These are phyloP conservation scores for Poronia punctata DNA, from an alignment of 495 filamentous ascomycete species.

Conservation along the genomic window DNA sequence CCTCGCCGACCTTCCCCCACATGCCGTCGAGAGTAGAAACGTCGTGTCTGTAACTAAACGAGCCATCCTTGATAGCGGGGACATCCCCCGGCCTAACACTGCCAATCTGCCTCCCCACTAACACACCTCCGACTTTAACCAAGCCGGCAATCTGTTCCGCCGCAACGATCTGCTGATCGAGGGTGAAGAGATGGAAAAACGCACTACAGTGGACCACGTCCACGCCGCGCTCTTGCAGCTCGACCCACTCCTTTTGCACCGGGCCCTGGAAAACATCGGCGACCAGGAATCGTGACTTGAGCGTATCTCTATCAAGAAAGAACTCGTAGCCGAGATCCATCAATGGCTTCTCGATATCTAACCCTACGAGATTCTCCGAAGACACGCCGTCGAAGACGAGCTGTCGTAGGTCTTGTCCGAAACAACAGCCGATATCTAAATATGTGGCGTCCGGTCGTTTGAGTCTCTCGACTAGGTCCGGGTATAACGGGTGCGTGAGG, in stretches of 20 bases:
- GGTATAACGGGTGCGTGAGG: conserved; percentile 12
- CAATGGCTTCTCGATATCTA: conserved; percentile 41
- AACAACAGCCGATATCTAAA: conserved; percentile 42
- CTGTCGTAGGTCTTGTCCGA: conserved; percentile 41
- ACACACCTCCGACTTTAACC: conserved; percentile 32
- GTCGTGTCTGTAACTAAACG: conserved; percentile 43
- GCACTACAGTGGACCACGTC: conserved; percentile 47
- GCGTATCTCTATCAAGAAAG: conserved; percentile 39
- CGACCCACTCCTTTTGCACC: conserved; percentile 25
- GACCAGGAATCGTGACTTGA: conserved; percentile 41
- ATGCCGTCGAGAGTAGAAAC: conserved; percentile 35
- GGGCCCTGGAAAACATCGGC: conserved; percentile 45
- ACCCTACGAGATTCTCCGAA: conserved; percentile 32
- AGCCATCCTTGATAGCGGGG: conserved; percentile 16
- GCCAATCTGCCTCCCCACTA: conserved; percentile 46
- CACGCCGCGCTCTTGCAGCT: conserved; percentile 36
- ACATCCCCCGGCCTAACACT: conserved; percentile 22
- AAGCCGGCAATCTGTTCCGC: conserved; percentile 37
- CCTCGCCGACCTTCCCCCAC: conserved; percentile 44
- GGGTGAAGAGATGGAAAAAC: conserved; percentile 52
- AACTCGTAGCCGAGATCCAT: conserved; percentile 49
- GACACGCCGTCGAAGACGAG: conserved; percentile 37
- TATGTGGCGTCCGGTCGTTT: conserved; percentile 12
- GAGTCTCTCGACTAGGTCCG: conserved; percentile 10
- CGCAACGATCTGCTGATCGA: conserved; percentile 35